Evolutionary conservation across 2,329 filamentous ascomycete species (phyloP), one percentile per base, ranked within the genome.

Genomic region (Epichloe amarillans): DNA sequence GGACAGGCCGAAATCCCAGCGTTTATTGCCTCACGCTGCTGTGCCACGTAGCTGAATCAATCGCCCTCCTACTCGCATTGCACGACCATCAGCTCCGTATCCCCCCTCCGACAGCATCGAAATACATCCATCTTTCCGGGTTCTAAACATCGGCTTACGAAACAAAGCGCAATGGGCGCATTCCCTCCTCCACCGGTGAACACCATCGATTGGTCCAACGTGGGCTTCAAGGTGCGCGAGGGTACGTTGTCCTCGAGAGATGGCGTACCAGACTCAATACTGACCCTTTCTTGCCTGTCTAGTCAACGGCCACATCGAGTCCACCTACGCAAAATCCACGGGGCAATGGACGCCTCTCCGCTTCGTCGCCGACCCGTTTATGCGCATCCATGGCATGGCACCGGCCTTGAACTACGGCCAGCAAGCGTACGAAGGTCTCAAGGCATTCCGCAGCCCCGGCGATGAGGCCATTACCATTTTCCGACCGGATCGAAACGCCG

Each of bases 361-460:
- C 56, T 95, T 95, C 70, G 82, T 96, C 54, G 70, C 80, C 54
- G 87, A 91, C 60, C 91, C 91, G 6, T 90, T 78, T 72, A 80
- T 97, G 60, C 83, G 83, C 57, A 82, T 97, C 64, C 91, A 97
- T 69, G 93, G 91, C 67, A 93, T 98, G 87, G 84, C 90, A 0
- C 90, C 93, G 0, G 91, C 82, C 42, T 80, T 97, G 57, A 98
- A 98, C 76, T 98, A 98, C 68, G 89, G 91, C 52, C 89, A 95
- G 65, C 93, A 97, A 72, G 91, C 88, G 61, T 98, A 95, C 74
- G 93, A 98, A 67, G 93, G 93, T n/a, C 82, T 97, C 66, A 97
- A 97, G 70, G 90, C 91, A 50, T 96, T 96, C 77, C 88, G 91
- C 55, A 74, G 76, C 2, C 86, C 88, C 17, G 72, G 77, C 52